Base-by-base conservation (phyloP, 108 stramenopile species). In the Chaetoceros muelleri region DNA sequence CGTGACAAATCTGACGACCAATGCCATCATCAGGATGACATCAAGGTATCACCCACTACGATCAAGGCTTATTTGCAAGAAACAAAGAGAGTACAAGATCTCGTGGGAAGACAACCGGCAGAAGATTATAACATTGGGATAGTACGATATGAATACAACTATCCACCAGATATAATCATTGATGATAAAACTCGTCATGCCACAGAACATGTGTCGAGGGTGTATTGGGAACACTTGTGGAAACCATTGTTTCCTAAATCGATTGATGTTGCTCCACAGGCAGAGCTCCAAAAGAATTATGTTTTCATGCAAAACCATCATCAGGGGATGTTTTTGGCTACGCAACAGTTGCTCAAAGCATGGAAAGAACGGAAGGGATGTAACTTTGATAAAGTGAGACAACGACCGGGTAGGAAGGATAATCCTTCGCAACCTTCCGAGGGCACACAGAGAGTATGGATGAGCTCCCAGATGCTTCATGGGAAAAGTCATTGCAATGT, bases 291-390 rank as follows among this genome's bases (percentile, higher is more conserved):
- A 7, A 64, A 71, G 8, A 57, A 70, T 19, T 85, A 87, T 40
- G 71, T 91, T 8, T 73, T 73, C 54, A 91, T 87, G 85, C 66
- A 60, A 20, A 75, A 81, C 55, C 79, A 82, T 59, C 89, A 91
- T 68, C 89, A 91, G 62, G 89, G 89, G n/a, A 85, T 91, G 85
- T 91, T 74, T 48, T 47, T 91, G 46, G 89, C 85, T 24, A 91
- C 89, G 2, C 55, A 62, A 23, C 44, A 60, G 24, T 63, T 87
- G 30, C 65, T 91, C 28, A 62, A 69, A 53, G 83, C 82, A 47
- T 91, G 89, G 89, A 82, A 75, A 56, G 72, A 69, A 21, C 60
- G 78, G 3, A 54, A 61, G 18, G 60, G 66, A 3, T 91, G 89
- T 53, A 50, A 68, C 1, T 91, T 91, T 68, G 65, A 91, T 55